Evolutionary conservation across 139 green algal genomes (phyloP), one percentile per base, ranked within the genome.

Genomic region (Chlamydomonas applanata): DNA sequence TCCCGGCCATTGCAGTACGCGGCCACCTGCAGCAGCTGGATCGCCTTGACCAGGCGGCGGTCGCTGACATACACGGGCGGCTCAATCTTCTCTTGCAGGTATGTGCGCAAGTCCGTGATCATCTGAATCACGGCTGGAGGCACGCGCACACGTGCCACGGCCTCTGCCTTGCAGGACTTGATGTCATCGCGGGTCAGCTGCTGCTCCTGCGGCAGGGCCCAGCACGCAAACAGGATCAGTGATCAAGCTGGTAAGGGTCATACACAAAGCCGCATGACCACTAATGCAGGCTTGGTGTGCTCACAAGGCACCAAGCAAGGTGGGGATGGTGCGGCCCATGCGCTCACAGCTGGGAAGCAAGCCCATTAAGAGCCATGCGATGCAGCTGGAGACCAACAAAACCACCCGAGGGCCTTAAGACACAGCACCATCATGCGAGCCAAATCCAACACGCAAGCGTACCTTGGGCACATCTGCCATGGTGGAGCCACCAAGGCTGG

Each of bases 71-170:
- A 97, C 34, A 97, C 85, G 0, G 93, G 92, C 2, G 93, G 94
- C 86, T 98, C 94, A 66, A 88, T 90, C 83, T 96, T 97, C 76
- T 98, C 92, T 79, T 97, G 92, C 62, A 96, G 81, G 66, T 85
- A 87, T 0, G 34, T 72, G 14, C 90, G 80, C 74, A 97, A 82
- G 78, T 95, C 91, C 7, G 88, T 85, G 66, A 97, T 69, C 65
- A 97, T 64, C 67, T 95, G 82, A 4, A 96, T 87, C 3, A 97
- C 88, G 19, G 80, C 64, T 33, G 69, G 45, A 2, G 94, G 88
- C 45, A 97, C 89, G 7, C 65, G 75, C 63, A 96, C 90, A 0
- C 27, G 20, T 4, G 25, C 36, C 35, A 88, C 45, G 19, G 93
- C 93, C 59, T 83, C 69, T 1, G 57, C 17, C 63, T 87, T 85